Conservation (phyloP, 2,329 filamentous ascomycete species). For the Ophiosphaerella narmari region DNA sequence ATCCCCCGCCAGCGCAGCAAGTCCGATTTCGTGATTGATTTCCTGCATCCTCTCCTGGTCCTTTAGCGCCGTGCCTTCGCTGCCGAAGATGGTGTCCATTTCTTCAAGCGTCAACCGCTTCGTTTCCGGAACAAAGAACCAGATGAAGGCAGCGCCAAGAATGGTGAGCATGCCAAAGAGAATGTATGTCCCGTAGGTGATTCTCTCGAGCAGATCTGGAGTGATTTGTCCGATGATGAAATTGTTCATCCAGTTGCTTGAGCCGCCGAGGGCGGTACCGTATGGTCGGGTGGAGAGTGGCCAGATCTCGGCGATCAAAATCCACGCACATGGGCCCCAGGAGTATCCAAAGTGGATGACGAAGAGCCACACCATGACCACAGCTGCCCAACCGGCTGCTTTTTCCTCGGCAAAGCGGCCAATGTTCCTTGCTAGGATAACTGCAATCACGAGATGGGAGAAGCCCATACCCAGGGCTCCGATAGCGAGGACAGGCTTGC, state of each 20-base stretch:
- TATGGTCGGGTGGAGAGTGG: conserved; percentile 70
- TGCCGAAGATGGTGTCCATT: conserved; percentile 70
- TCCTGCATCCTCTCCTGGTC: conserved; percentile 73
- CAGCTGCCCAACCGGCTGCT: conserved; percentile 72
- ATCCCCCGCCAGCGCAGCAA: conserved; percentile 48
- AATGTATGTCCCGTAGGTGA: conserved; percentile 73
- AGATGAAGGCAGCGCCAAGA: conserved; percentile 62
- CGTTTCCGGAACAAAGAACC: conserved; percentile 59
- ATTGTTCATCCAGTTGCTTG: conserved; percentile 56
- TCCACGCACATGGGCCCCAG: conserved; percentile 77
- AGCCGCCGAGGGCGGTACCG: conserved; percentile 69
- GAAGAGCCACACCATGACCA: conserved; percentile 74
- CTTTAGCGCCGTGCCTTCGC: conserved; percentile 66
- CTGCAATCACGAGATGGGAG: conserved; percentile 73
- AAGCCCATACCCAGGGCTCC: conserved; percentile 72
- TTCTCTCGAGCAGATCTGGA: conserved; percentile 66
- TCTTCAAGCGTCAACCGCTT: conserved; percentile 59
- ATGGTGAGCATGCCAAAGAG: conserved; percentile 70
- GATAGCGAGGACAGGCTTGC: conserved; percentile 65
- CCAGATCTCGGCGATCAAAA: conserved; percentile 76
- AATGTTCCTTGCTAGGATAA: conserved; percentile 68
- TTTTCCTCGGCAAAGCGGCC: conserved; percentile 60
- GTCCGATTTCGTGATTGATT: conserved; percentile 72
- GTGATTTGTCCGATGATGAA: conserved; percentile 71
- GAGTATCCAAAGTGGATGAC: conserved; percentile 76